Base-by-base conservation (phyloP, 768 basidiomycete species). In the Erythrobasidium yunnanense region DNA sequence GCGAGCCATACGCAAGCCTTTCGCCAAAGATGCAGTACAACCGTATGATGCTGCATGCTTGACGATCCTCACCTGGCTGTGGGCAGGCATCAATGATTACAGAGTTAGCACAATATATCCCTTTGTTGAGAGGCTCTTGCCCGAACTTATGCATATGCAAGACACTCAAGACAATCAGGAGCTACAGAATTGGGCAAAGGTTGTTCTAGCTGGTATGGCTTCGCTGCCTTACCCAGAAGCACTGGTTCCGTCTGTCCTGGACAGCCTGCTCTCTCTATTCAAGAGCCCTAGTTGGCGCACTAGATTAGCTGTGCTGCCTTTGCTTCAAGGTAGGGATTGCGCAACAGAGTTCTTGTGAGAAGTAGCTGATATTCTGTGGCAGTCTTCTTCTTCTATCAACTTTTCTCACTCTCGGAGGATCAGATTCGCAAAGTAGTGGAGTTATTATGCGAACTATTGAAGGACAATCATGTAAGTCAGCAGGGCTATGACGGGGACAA, bases 261-360 rank as follows among this genome's bases (percentile, higher is more conserved):
- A 82, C 47, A 81, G 81, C 1, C 84, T 90, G 38, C 87, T 90
- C 72, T 81, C 81, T 1, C 84, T 88, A 11, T 87, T 93, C 69
- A 82, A 83, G 72, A 88, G 88, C 27, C 81, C 85, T 18, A 88
- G 88, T 0, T 95, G 90, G 89, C 81, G 83, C 72, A 86, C 90
- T 18, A 83, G 90, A 27, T 78, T 91, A 65, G 89, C 90, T 75
- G 87, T 87, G 23, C 77, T 95, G 57, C 90, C 89, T 2, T 80
- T 91, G 18, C 80, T 93, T 13, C 73, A 73, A 52, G 69, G 71
- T 72, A n/a, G 38, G 69, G 32, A 27, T 23, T 11, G n/a, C 32
- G 5, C 32, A 17, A 6, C 38, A n/a, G n/a, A 8, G 1, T 29
- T 25, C 5, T 3, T 3, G 1, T 2, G 22, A 23, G 8, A 4